Base-by-base conservation (phyloP, 495 filamentous ascomycete species). In the Penicillium ochrochloron region DNA sequence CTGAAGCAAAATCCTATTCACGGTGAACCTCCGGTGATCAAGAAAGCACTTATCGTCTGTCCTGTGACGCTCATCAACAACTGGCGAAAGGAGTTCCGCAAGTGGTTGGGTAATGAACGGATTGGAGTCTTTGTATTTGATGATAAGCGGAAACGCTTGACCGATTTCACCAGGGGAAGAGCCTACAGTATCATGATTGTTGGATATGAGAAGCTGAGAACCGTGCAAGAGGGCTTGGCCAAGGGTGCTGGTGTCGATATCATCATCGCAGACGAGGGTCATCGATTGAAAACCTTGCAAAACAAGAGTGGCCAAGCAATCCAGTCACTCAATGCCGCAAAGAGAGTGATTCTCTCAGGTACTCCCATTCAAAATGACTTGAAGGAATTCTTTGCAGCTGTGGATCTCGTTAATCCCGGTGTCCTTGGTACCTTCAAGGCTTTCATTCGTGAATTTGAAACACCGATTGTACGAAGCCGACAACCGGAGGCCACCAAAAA, bases 341-440 rank as follows among this genome's bases (percentile, higher is more conserved):
- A 86, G 57, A 76, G 90, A 59, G 77, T 93, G 53, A 89, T 93
- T 62, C 79, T 94, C 0, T 91, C 90, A 5, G 91, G 91, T 0
- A 94, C 91, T 0, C 91, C 91, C 19, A 84, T 94, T 19, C 91
- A 94, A 70, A 94, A 94, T 59, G 91, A 94, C 70, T 75, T 94
- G 35, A 85, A 84, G 55, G 91, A 94, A 65, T 93, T 93, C 76
- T 92, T 86, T 70, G 86, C 84, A 23, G 90, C 91, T 73, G 89
- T 92, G 6, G 90, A 94, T 70, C 88, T 93, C 55, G 87, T 93
- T 66, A 94, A 94, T 70, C 90, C 91, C 0, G 89, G 89, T 4
- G 73, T 92, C 23, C 77, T 94, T 11, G 89, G 88, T 31, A 86
- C 81, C 21, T 87, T 88, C 70, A 83, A 86, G 44, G 82, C 84